Base-by-base conservation (phyloP, 1,284 basidiomycete species). In the Heliocybe sulcata region DNA sequence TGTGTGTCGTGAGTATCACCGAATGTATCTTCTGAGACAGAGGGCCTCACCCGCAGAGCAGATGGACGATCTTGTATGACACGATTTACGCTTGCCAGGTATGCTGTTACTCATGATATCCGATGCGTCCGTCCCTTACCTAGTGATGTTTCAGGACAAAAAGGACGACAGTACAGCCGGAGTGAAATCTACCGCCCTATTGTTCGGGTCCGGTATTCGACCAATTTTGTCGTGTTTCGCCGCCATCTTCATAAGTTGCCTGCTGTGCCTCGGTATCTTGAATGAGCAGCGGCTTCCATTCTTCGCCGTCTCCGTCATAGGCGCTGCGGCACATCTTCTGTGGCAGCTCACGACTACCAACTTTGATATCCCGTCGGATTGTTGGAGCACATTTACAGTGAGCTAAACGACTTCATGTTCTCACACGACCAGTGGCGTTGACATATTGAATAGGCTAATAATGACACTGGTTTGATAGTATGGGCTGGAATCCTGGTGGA, bases 61-160 rank as follows among this genome's bases (percentile, higher is more conserved):
- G 80, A 57, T 87, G 84, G 80, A 87, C 85, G 2, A 80, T 88
- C 72, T 70, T 84, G 22, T 88, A 87, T 52, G 51, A 35, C 33
- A 35, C 26, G 51, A 52, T 52, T 20, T 79, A 79, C 59, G 76
- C 73, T 6, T 73, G 47, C n/a, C 74, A 57, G 59, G 38, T 42
- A 6, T 31, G 29, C 6, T 12, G 29, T 31, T 31, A 6, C 12
- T 12, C 16, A 42, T 16, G 19, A 3, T 42, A 6, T 6, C 38
- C 38, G 6, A 20, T 42, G 16, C n/a, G 38, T n/a, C 8, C 19
- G n/a, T 42, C 38, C n/a, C n/a, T 3, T 42, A 16, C 38, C n/a
- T 6, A 42, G 8, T 42, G 4, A 16, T 16, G 3, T 42, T 6
- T 42, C 38, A 42, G 38, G 69, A 80, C 59, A 74, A 73, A 59